phyloP scores from a whole-genome alignment of 768 basidiomycete species.

The Tulasnella sp. region DNA sequence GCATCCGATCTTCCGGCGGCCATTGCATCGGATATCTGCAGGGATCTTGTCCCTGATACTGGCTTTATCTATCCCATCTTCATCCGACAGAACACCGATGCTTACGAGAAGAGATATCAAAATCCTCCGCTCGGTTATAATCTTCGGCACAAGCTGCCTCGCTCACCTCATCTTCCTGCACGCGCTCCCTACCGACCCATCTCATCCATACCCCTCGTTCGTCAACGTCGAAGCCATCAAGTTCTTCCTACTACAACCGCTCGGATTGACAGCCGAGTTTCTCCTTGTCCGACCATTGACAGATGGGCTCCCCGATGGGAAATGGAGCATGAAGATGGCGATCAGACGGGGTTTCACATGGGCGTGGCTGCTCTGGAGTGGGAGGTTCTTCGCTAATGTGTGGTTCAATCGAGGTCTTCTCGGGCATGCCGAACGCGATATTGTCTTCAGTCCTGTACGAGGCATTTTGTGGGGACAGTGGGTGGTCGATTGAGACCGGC shows the following conservation, averaged over 20 bases:
- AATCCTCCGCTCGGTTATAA: constrained; percentile 6
- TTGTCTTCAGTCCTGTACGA: constrained; percentile 14
- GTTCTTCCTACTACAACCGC: constrained; percentile 17
- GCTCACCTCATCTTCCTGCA: constrained; percentile 12
- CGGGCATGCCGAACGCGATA: constrained; percentile 2
- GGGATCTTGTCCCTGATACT: constrained; percentile 1
- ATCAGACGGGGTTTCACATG: constrained; percentile 11
- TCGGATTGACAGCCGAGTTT: constrained; percentile 12
- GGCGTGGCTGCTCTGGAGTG: constrained; percentile 14
- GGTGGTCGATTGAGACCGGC: too few relatives aligned
- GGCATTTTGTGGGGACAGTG: constrained; percentile 12
- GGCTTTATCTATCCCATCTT: background rate
- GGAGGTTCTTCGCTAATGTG: constrained; percentile 16
- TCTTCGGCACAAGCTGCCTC: background rate
- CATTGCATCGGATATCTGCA: constrained; percentile 3
- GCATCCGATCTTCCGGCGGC: constrained; percentile 17
- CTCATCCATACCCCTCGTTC: background rate
- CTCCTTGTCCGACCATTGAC: constrained; percentile 2
- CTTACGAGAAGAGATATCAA: background rate
- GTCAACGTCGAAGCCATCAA: constrained; percentile 5
- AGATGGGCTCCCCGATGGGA: background rate
- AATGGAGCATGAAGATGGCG: background rate
- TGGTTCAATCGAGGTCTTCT: constrained; percentile 13
- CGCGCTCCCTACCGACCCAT: background rate
- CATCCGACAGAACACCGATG: background rate